Base-by-base conservation (phyloP, 129 eudicot species). In the Sambucus nigra region DNA sequence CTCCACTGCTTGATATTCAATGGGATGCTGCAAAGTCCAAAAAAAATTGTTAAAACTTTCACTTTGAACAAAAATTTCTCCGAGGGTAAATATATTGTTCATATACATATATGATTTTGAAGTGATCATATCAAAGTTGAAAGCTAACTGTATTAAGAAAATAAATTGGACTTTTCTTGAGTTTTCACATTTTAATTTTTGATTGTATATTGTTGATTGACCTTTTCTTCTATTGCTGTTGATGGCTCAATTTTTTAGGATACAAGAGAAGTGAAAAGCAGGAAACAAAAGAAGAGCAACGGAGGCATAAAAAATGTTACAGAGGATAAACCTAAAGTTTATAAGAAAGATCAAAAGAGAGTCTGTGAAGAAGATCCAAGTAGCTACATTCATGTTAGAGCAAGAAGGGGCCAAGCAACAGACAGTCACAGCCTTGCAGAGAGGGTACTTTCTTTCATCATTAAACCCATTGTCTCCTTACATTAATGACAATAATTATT, bases 391-490 rank as follows among this genome's bases (percentile, higher is more conserved):
- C 97, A 88, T 74, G 97, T 88, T 22, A 80, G 95, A 69, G 97
- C 97, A 42, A 79, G 92, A 65, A 79, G 97, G 72, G 97, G 97
- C 61, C 97, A 88, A 71, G 97, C 97, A 8, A 88, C 97, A 22
- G 97, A 88, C 59, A 88, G 95, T 67, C 97, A 88, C 70, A 84
- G 95, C 72, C 86, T 88, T 42, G 97, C 97, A 47, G 97, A 88
- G 68, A 88, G 97, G 88, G 97, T 84, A 78, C 60, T 14, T 7
- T 56, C 29, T 17, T 21, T 28, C 24, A 7, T 13, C 47, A 4
- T 44, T 31, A n/a, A n/a, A n/a, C n/a, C n/a, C 12, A 40, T 19
- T 11, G 7, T 16, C 7, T 2, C 13, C 2, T 67, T 58, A 40
- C 66, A 51, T 51, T 49, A 62, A 57, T 48, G 67, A 52, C 40